Base-by-base conservation (phyloP, 2,329 filamentous ascomycete genomes). In the Xylaria multiplex region DNA sequence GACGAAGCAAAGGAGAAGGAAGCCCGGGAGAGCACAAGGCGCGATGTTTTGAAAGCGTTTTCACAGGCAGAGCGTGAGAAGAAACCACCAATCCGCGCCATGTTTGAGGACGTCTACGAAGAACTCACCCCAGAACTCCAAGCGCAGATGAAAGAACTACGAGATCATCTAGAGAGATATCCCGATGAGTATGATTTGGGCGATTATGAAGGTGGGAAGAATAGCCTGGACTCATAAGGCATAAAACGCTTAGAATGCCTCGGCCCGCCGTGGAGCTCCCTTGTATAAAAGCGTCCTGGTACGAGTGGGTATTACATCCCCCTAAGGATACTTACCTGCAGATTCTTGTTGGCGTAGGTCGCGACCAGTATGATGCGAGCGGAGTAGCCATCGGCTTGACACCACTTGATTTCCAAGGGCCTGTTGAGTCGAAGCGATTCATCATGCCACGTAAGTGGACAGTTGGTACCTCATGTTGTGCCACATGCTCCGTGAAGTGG, bases 51-150 rank as follows among this genome's bases (percentile, higher is more conserved):
- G 57, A 89, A 88, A 73, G 94, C 93, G 0, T 98, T 99, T 79
- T 88, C 90, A 13, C 89, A 91, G 68, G 96, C 92, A 0, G 93
- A 96, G 80, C 89, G 88, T 77, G 89, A 91, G 79, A 93, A 92
- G 85, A 93, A 92, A 77, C 91, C 92, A 0, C 83, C 88, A 1
- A 83, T 96, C 40, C 82, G 86, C 53, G 77, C 84, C 62, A 89
- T 93, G 82, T 98, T 98, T 78, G 89, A 91, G 71, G 96, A 96
- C 78, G 87, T 98, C 1, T 99, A 97, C 79, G 93, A 96, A 77
- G 87, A 93, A 52, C 73, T 97, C 72, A 97, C 93, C 0, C 90
- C 91, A 53, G 93, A 97, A 73, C 83, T 91, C 67, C 86, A 84
- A 77, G 85, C 81, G 48, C 96, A 99, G 83, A 93, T 93, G 82